Base-by-base conservation (phyloP, 192 early-diverging fungal genomes). In the Diversispora epigaea region DNA sequence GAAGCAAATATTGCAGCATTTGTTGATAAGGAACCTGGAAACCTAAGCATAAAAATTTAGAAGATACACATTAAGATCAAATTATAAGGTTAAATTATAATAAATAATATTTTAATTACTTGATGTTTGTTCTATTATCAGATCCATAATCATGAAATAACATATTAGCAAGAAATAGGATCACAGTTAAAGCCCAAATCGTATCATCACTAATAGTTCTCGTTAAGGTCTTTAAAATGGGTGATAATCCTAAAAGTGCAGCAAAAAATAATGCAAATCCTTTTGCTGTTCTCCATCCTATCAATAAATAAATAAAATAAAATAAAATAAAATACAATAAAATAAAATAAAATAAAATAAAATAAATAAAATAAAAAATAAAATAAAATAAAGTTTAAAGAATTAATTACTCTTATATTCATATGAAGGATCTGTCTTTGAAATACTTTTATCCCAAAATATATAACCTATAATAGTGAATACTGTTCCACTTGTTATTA, bases 1-100 rank as follows among this genome's bases (percentile, higher is more conserved):
- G 93, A 93, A 0, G 95, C 96, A 80, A 96, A 96, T 52, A 98
- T 93, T 11, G 94, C 96, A 0, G 95, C 94, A 79, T 98, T 99
- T 39, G 96, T 92, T n/a, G 95, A 95, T n/a, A 97, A 83, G 3
- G 95, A 95, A 22, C 95, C 95, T 0, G 96, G 95, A 77, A 94
- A 95, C 68, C 93, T 90, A 73, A 44, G 10, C 19, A 32, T 63
- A 40, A 70, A n/a, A 83, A 70, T 58, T 81, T 68, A 45, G 39
- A 15, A 40, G 39, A 66, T 60, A 63, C 3, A 50, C 74, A 76
- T 78, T 12, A 50, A 32, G 43, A 49, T 47, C 21, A 66, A 22
- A 41, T 62, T 25, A 40, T 17, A 40, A 63, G 14, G 15, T 40
- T 63, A 15, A 6, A 15, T 62, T 8, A 3, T 49, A 12, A 15